Evolutionary conservation across 2,329 filamentous ascomycete genomes (phyloP), one percentile per base, ranked within the genome.

Genomic region (Zymoseptoria pseudotritici): DNA sequence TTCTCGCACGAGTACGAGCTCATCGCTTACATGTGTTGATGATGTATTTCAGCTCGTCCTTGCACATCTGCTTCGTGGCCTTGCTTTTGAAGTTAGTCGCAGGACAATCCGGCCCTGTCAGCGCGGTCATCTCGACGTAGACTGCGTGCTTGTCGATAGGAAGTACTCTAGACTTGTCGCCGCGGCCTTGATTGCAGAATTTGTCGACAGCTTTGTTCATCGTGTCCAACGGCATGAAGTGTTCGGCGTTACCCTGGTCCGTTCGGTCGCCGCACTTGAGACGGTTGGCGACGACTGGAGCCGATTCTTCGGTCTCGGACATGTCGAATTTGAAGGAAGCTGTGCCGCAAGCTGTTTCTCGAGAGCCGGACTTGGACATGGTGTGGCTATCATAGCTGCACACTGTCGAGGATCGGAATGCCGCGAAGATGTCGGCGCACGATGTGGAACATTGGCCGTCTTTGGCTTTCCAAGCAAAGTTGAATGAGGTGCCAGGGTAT

Each of bases 341-440:
- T 17, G 42, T 56, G 4, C 54, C 54, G 22, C 42, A 56, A 36
- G 31, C 20, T 8, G 4, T 46, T 19, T 50, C 21, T 26, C 50
- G 42, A 26, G n/a, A 56, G 31, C 54, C 31, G 31, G 31, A 20
- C 10, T 4, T 50, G 3, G 29, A 36, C 19, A 42, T 56, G 3
- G 29, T 50, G 5, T 56, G 19, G 36, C 54, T 56, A 36, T 56
- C 42, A 21, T 56, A 56, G 54, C 54, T 56, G 42, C 42, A 56
- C 6, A 26, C 22, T 22, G 7, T 56, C 17, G 31, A 22, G 22
- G 31, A 24, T 17, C n/a, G n/a, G 54, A 56, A 56, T 19, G 20
- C 54, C 6, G 24, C n/a, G 42, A 46, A 56, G 9, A 49, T 56
- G 19, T 49, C 54, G 4, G 20, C 46, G 42, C 42, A 49, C 4